These are phyloP conservation scores for Neostapfia colusana DNA, from an alignment of 176 grass and related monocot genomes.

Conservation along the genomic window DNA sequence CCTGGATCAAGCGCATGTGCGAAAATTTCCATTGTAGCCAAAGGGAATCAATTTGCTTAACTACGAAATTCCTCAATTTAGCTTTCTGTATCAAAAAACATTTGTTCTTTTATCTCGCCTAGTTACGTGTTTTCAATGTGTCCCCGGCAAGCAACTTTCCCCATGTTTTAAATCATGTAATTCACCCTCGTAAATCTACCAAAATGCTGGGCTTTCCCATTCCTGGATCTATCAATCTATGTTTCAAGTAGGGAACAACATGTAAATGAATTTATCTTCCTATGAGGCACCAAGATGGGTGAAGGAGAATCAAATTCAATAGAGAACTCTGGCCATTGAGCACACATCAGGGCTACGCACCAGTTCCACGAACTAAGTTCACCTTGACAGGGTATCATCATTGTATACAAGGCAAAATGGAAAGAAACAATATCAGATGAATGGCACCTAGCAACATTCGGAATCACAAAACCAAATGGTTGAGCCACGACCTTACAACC, in stretches of 20 bases:
- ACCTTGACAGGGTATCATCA: background rate
- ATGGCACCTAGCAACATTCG: constrained; percentile 18
- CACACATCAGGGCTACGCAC: background rate
- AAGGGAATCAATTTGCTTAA: background rate
- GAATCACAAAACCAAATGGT: constrained; percentile 26
- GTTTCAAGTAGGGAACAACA: background rate
- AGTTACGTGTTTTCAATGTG: background rate
- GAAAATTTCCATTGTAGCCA: background rate
- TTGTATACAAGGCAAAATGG: background rate
- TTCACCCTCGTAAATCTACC: background rate
- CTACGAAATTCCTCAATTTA: background rate
- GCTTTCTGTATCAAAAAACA: background rate
- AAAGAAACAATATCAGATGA: background rate
- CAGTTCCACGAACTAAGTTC: too few relatives aligned
- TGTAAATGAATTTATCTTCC: background rate
- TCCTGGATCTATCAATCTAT: background rate
- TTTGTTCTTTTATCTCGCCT: background rate
- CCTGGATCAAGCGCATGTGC: too few relatives aligned
- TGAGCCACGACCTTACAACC: constrained; percentile 29
- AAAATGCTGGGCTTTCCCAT: background rate
- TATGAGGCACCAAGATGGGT: background rate
- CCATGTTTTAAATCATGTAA: too few relatives aligned
- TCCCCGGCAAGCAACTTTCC: too few relatives aligned
- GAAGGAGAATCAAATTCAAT: background rate
- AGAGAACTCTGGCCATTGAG: background rate